Evolutionary conservation across 2,329 filamentous ascomycete species (phyloP), one percentile per base, ranked within the genome.

Genomic region (Hypoxylon sp.): DNA sequence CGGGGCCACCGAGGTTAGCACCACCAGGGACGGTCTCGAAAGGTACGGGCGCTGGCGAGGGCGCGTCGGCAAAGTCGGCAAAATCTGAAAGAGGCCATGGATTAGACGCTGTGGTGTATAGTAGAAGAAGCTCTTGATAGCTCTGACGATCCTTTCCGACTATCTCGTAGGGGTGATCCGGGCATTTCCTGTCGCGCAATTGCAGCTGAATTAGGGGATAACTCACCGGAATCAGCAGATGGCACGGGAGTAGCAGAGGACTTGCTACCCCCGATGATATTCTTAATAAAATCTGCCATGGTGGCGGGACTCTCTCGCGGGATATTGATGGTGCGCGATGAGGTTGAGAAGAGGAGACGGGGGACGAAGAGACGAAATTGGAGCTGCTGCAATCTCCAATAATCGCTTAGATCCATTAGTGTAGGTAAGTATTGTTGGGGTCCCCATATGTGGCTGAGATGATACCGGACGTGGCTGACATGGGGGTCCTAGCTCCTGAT

Each of bases 31-130:
- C 78, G 50, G 82, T 78, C 52, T 80, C 80, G 75, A 83, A 78
- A 64, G 86, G 80, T 16, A 76, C 80, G 61, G 85, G 85, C 22
- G 83, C 79, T 60, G 92, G 89, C 18, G 91, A 88, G 70, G 93
- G 88, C 72, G 89, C 91, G 70, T 88, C 90, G 65, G 93, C 93
- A 76, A 96, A 98, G 83, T 97, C 95, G 81, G 93, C 93, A 79
- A 97, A 97, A 82, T 97, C 94, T 97, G 42, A 1, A 20, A n/a
- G n/a, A 24, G 32, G n/a, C 20, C 18, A 30, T 45, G 30, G 14
- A 45, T 61, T 49, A 61, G 40, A n/a, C 50, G 28, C 8, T 14
- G 16, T 14, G 55, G 14, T n/a, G 45, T 14, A 50, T 49, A 22
- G 9, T 40, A 20, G 16, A 6, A 20, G n/a, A 20, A 11, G 7